These are phyloP conservation scores for Fonsecaea nubica DNA, from an alignment of 2,329 filamentous ascomycete species.

Conservation along the genomic window DNA sequence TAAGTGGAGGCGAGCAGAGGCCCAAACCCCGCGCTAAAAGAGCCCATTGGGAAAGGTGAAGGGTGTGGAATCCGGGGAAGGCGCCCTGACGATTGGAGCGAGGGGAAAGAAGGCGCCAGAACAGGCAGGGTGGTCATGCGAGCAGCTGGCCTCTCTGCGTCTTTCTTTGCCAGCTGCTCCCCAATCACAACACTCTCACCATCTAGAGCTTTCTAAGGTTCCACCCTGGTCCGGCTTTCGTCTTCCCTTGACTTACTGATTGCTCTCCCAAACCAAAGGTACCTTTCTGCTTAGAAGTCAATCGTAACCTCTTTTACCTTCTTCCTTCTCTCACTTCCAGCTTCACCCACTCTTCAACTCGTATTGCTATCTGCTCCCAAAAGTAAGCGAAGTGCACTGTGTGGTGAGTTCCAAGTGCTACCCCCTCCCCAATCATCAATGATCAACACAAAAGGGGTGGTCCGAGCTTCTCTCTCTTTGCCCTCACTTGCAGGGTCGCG, in stretches of 20 bases:
- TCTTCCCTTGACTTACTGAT: slow-evolving; percentile 16
- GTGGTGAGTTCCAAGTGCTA: slow-evolving; percentile 28
- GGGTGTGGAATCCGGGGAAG: slow-evolving; percentile 35
- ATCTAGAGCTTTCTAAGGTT: slow-evolving; percentile 24
- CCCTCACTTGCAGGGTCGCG: slow-evolving; percentile 33
- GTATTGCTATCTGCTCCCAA: neutral
- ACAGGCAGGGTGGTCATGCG: slow-evolving; percentile 32
- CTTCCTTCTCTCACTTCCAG: slow-evolving; percentile 1
- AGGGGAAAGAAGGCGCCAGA: slow-evolving; percentile 31
- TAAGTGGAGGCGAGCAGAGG: slow-evolving; percentile 9
- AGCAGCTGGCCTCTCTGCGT: slow-evolving; percentile 20
- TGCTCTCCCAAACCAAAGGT: slow-evolving; percentile 5
- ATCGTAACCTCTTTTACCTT: slow-evolving; percentile 23
- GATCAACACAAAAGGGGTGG: slow-evolving; percentile 26
- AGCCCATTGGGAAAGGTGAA: slow-evolving; percentile 16
- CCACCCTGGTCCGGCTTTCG: slow-evolving; percentile 12
- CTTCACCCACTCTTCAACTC: slow-evolving; percentile 13
- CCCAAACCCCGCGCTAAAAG: slow-evolving; percentile 31
- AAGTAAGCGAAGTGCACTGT: slow-evolving; percentile 20
- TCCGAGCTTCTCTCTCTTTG: slow-evolving; percentile 35
- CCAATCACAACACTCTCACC: slow-evolving; percentile 15
- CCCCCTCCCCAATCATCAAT: slow-evolving; percentile 11
- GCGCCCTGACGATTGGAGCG: slow-evolving; percentile 28
- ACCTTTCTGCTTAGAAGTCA: slow-evolving; percentile 25
- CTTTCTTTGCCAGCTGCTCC: slow-evolving; percentile 12